These are phyloP conservation scores for Anacardium occidentale DNA, from an alignment of 345 rosid genomes.

Conservation along the genomic window DNA sequence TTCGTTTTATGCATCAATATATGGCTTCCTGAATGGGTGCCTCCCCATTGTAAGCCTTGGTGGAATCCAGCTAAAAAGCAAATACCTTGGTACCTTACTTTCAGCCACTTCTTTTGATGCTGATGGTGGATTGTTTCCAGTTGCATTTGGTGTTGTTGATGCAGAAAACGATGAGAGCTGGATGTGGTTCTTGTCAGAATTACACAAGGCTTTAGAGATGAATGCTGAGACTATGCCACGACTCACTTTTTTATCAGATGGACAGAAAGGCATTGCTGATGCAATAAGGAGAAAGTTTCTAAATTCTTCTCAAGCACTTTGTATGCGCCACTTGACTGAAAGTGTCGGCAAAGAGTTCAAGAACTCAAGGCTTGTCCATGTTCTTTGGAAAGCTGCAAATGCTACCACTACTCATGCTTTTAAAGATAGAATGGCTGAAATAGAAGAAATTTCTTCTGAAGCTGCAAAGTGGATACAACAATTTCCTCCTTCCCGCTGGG, in stretches of 20 bases:
- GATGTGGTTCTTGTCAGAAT: conserved; percentile 59
- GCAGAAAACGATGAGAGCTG: conserved; percentile 50
- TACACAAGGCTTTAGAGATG: conserved; percentile 46
- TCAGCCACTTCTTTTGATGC: conserved; percentile 54
- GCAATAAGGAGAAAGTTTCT: conserved; percentile 43
- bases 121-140: conserved; percentile 55
- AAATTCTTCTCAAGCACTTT: conserved; percentile 37
- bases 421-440: conserved; percentile 47
- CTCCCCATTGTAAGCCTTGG: conserved; percentile 51
- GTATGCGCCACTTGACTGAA: conserved; percentile 46
- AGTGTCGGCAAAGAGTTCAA: conserved; percentile 48
- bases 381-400: conserved; percentile 60
- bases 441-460: conserved; percentile 43
- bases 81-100: conserved; percentile 56
- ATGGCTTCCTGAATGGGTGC: conserved; percentile 57
- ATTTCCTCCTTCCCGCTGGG: conserved; percentile 47
- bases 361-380: conserved; percentile 47
- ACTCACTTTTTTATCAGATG: conserved; percentile 41
- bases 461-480: conserved; percentile 52
- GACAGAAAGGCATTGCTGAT: conserved; percentile 40
- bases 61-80: conserved; percentile 46
- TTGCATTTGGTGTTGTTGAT: conserved; percentile 58
- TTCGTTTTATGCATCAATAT: conserved; percentile 40
- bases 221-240: conserved; percentile 34
- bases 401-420: conserved; percentile 43